Evolutionary conservation across 2,329 filamentous ascomycete genomes (phyloP), one percentile per base, ranked within the genome.

Genomic region (Mycosphaerella sp.): DNA sequence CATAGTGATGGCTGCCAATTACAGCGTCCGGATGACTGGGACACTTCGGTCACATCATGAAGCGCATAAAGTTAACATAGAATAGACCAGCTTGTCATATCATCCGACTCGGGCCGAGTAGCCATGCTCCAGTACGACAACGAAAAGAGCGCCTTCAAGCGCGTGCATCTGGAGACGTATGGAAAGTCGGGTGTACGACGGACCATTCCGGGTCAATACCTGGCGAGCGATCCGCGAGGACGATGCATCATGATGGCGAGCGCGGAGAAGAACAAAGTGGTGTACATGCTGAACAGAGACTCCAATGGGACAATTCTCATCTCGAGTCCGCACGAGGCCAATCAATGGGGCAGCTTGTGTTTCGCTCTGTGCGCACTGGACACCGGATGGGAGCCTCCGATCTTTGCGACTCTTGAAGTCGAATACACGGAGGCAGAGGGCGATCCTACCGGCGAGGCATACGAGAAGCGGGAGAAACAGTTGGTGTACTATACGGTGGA

Each of bases 401-500:
- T 97, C 42, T 99, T 98, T 68, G 95, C 93, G 8, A 87, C 90
- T 0, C 79, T 99, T 6, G 95, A 99, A 71, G 83, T 95, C 23
- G 91, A 98, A 67, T 97, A 95, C 70, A 84, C 85, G 1, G 90
- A 95, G 66, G 83, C 85, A 3, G 95, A 99, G 67, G 87, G 93
- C 70, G 95, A 98, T 69, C 83, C 90, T 0, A 89, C 87, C 0
- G 92, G 91, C 12, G 81, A 87, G 68, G 90, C 90, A 1, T 83
- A 85, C 62, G 79, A 87, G 55, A 86, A 95, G 62, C 76, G 88
- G 45, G 91, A 97, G 70, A 97, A 95, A 56, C 83, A 88, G 62
- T 76, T 99, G 29, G 92, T 97, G 0, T 98, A 97, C 73, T 98
- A 98, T 68, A 93, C 97, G 73, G 84, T 98, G 21, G 93, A 99